Conservation (phyloP, 2,329 filamentous ascomycete genomes). For the Talaromyces atroroseus region DNA sequence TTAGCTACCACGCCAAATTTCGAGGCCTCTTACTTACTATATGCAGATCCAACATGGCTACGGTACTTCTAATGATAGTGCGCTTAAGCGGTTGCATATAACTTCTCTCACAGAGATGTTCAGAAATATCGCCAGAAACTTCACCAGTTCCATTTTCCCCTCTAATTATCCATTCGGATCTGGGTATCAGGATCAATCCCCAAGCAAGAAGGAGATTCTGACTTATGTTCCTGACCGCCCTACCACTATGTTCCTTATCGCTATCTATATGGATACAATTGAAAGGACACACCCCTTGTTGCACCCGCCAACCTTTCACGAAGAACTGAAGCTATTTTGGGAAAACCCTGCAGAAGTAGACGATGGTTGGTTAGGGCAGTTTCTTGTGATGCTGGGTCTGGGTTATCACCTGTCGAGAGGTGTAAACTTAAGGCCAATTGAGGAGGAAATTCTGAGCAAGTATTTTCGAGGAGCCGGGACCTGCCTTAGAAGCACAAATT, state of each 20-base stretch:
- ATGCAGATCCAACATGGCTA: constrained; percentile 5
- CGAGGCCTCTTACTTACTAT: background rate
- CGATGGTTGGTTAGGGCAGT: constrained; percentile 17
- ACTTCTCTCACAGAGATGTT: background rate
- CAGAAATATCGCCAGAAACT: constrained; percentile 5
- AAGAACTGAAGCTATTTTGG: constrained; percentile 34
- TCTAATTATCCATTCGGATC: constrained; percentile 13
- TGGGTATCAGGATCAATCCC: constrained; percentile 7
- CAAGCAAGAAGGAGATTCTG: constrained; percentile 9
- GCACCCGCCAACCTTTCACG: constrained; percentile 37
- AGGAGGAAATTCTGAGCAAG: constrained; percentile 5
- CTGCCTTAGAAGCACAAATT: constrained; percentile 17
- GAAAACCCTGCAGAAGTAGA: constrained; percentile 13
- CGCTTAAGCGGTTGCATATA: background rate
- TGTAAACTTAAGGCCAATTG: background rate
- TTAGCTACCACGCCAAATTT: background rate
- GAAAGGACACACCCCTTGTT: constrained; percentile 22
- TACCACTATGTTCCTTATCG: constrained; percentile 3
- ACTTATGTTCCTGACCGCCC: constrained; percentile 8
- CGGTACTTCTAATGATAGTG: background rate
- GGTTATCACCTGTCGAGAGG: constrained; percentile 13
- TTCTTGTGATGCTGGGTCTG: constrained; percentile 17
- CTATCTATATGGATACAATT: constrained; percentile 12
- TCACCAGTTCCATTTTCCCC: constrained; percentile 6
- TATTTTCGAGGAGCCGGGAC: constrained; percentile 16